Conservation (phyloP, 345 rosid genomes). For the Citrus maxima region DNA sequence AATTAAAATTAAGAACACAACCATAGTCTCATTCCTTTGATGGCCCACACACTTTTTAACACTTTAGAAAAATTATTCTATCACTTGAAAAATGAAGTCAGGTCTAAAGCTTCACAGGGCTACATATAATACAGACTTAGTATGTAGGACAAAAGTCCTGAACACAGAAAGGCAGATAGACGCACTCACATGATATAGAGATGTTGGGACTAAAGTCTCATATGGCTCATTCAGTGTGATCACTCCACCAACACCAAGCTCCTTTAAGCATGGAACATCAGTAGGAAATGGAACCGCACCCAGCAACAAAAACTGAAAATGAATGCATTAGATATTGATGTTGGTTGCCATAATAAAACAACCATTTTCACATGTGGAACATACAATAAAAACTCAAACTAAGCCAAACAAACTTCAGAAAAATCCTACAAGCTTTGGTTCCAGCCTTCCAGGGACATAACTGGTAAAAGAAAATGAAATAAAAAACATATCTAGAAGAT, state of each 20-base stretch:
- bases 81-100: conserved; percentile 15
- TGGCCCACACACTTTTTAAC: not conserved
- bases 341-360: not conserved
- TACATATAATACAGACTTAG: conserved; percentile 14
- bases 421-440: not conserved
- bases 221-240: conserved; percentile 75
- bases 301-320: conserved; percentile 54
- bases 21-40: not conserved
- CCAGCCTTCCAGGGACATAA: not conserved
- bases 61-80: not conserved
- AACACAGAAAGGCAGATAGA: not conserved
- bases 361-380: not conserved
- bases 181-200: conserved; percentile 59
- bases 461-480: not conserved
- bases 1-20: not conserved
- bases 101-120: conserved; percentile 73
- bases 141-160: conserved; percentile 2
- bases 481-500: not conserved
- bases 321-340: conserved; percentile 5
- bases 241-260: conserved; percentile 72
- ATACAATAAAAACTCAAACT: not conserved
- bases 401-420: not conserved
- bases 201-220: conserved; percentile 82
- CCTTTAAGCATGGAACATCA: conserved; percentile 71
- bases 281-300: conserved; percentile 85